phyloP scores from a whole-genome alignment of 345 rosid species.

The Rhodamnia argentea region DNA sequence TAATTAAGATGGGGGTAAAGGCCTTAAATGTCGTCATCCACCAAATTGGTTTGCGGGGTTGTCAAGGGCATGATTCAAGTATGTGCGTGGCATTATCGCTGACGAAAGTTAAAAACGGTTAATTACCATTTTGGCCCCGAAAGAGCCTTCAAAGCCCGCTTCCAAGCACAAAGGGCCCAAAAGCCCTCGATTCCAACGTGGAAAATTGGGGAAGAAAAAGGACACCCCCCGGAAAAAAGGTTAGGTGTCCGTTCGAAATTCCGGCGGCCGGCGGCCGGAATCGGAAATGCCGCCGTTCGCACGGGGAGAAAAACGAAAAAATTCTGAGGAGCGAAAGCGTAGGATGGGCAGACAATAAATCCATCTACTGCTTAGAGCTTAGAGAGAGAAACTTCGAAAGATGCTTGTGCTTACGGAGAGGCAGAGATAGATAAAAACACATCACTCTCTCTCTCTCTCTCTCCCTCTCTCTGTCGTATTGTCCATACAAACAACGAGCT shows the following conservation, averaged over 20 bases:
- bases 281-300: background rate
- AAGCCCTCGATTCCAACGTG: background rate
- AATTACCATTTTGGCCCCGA: background rate
- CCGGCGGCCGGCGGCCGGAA: conserved; percentile 1
- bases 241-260: background rate
- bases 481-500: background rate
- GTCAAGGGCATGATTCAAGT: background rate
- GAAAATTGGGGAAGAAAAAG: background rate
- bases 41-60: background rate
- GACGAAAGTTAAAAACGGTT: background rate
- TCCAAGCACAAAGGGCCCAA: background rate
- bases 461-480: background rate
- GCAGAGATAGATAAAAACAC: background rate
- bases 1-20: background rate
- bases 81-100: background rate
- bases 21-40: background rate
- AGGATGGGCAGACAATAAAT: background rate
- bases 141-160: background rate
- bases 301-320: background rate
- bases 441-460: background rate
- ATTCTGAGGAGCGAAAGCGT: background rate
- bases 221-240: too few relatives aligned
- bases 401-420: background rate
- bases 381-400: background rate
- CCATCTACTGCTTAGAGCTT: background rate